phyloP scores from a whole-genome alignment of 306 rosid species.

The Cucumis hystrix region DNA sequence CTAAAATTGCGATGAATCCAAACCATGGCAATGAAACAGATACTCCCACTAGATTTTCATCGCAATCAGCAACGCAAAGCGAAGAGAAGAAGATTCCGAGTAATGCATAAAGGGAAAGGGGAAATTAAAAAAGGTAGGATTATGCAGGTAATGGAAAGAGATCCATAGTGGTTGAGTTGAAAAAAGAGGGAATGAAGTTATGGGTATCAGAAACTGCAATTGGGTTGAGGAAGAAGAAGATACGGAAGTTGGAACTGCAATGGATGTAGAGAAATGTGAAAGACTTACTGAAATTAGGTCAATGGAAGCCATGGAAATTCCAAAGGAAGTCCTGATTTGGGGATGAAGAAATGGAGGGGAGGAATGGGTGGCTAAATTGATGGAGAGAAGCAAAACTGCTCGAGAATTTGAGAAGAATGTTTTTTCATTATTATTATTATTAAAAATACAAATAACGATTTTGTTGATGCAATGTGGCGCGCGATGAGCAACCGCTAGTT shows the following conservation, averaged over 20 bases:
- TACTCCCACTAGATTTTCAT: not conserved
- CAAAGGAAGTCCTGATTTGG: constrained; percentile 19
- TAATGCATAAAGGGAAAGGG: not conserved
- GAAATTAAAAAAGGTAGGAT: not conserved
- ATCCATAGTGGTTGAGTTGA: not conserved
- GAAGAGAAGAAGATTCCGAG: not conserved
- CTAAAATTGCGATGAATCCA: not conserved
- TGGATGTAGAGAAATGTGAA: constrained; percentile 5
- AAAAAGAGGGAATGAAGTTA: not conserved
- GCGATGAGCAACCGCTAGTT: not conserved
- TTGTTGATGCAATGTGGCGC: not conserved
- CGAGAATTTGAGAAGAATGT: not conserved
- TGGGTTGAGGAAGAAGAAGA: not conserved
- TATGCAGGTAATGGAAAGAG: not conserved
- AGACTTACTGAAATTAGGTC: not conserved
- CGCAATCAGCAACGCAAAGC: not conserved
- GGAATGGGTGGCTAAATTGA: constrained; percentile 49
- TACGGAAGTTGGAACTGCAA: not conserved
- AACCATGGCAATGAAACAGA: constrained; percentile 10
- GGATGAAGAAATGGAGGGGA: constrained; percentile 50
- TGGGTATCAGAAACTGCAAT: not conserved
- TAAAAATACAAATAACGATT: not conserved
- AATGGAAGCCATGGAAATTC: constrained; percentile 2
- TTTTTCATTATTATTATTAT: not conserved
- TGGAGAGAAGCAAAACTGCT: not conserved